phyloP scores from a whole-genome alignment of 768 basidiomycete genomes.

The Stropharia rugosoannulata region DNA sequence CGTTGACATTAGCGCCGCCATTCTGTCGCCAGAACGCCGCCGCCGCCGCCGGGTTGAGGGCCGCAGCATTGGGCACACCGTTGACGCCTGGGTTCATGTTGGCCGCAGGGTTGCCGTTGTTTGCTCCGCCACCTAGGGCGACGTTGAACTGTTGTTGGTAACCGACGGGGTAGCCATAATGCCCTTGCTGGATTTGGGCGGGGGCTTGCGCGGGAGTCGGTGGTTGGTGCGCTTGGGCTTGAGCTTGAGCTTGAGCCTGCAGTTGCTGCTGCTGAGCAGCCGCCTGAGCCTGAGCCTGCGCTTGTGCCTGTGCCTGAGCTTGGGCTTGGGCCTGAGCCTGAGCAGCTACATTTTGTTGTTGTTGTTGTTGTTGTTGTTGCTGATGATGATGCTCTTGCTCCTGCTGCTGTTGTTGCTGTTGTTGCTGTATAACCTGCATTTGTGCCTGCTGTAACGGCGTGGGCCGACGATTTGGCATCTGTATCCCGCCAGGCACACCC shows the following conservation, averaged over 20 bases:
- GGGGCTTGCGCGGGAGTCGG: neutral
- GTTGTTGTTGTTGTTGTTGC: slow-evolving; percentile 1
- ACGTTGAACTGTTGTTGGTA: too few species aligned
- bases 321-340: neutral
- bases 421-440: neutral
- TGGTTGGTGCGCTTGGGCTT: neutral
- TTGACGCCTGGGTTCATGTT: neutral
- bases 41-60: neutral
- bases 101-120: too few species aligned
- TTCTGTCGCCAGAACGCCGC: neutral
- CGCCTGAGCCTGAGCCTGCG: neutral
- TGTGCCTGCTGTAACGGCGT: slow-evolving; percentile 4
- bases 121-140: too few species aligned
- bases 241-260: neutral
- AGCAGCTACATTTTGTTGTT: neutral
- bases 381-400: neutral
- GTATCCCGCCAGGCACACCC: neutral
- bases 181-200: neutral
- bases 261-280: neutral
- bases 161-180: neutral
- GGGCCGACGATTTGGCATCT: slow-evolving; percentile 3
- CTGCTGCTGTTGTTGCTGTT: slow-evolving; percentile 1
- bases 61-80: neutral
- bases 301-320: neutral
- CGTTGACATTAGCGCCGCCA: neutral